Percentiles rank a stretch among this genome's conserved stretches.
Conservation (phyloP, 345 rosid species). For the Mallotus nudiflorus region DNA sequence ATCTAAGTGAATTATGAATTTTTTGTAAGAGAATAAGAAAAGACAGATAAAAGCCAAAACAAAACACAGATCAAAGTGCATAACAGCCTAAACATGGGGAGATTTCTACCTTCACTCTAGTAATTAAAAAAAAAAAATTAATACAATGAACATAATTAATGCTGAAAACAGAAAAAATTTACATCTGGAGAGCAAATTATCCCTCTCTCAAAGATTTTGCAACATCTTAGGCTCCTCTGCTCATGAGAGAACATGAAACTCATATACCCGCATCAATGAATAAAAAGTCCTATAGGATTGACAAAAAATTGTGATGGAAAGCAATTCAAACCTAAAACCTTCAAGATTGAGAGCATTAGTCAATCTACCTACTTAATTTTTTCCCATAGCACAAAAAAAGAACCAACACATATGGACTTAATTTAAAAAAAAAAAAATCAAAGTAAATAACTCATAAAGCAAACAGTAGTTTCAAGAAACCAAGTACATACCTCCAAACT, state of each 20-base stretch:
- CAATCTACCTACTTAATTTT: not conserved
- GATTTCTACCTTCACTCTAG: too few species aligned
- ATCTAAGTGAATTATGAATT: not conserved
- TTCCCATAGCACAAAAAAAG: not conserved
- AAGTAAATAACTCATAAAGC: not conserved
- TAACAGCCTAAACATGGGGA: not conserved
- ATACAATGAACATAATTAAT: too few species aligned
- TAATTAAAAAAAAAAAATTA: too few species aligned
- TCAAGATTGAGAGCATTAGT: not conserved
- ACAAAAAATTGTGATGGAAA: not conserved
- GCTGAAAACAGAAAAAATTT: too few species aligned
- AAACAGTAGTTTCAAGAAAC: not conserved
- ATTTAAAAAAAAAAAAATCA: not conserved
- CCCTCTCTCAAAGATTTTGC: not conserved
- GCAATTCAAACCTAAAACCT: not conserved
- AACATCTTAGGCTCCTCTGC: not conserved
- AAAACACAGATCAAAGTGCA: not conserved
- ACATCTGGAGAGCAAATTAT: too few species aligned
- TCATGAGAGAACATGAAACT: not conserved
- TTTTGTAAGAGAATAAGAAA: not conserved
- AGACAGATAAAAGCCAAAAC: not conserved
- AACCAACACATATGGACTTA: not conserved
- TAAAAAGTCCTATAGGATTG: not conserved
- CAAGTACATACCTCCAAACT: slow-evolving; percentile 66
- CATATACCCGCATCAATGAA: not conserved